Evolutionary conservation across 805 yeast species (phyloP), one percentile per base, ranked within the genome.

Genomic region (Vanderwaltozyma tropicalis): DNA sequence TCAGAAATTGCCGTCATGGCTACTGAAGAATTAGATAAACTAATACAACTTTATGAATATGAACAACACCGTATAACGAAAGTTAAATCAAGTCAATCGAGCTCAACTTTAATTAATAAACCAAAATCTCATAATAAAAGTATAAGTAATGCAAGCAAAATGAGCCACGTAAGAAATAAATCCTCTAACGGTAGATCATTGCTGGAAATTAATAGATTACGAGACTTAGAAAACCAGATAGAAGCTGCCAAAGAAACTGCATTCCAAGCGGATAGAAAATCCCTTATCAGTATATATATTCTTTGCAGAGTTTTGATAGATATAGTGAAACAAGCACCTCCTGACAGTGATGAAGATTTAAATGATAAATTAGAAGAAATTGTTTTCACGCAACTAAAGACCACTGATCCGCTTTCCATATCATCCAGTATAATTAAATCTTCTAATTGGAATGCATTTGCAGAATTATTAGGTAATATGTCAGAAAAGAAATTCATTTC

Each of bases 371-470:
- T 92, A 9, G 97, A 92, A 57, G 97, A 92, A 48, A 88, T 88
- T 36, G 94, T 89, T 21, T 92, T 86, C 64, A 78, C 85, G 13
- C 96, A 92, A 58, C 63, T 92, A 39, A 76, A 83, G 46, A 77
- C 88, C 2, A 85, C 95, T 1, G 96, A 92, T 52, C 95, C 96
- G 0, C 64, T 66, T 27, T 55, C 74, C 15, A 68, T 80, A 4
- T 71, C 83, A 6, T 70, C 79, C 2, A 78, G 85, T 32, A 64
- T 78, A 18, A 84, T 89, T 2, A 72, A 95, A 40, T 78, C 92
- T 7, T 86, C 96, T 0, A 92, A 92, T 56, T 92, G 97, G 97
- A 80, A 83, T 50, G 69, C 88, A 26, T 79, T 92, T 58, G 94
- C 97, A 0, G 83, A 82, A 43, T 65, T 92, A 6, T 61, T 94